A percentile compares a stretch with the other conserved stretches of the same genome.
Evolutionary conservation across 805 yeast genomes (phyloP).

Genomic region (Ogataea polymorpha): DNA sequence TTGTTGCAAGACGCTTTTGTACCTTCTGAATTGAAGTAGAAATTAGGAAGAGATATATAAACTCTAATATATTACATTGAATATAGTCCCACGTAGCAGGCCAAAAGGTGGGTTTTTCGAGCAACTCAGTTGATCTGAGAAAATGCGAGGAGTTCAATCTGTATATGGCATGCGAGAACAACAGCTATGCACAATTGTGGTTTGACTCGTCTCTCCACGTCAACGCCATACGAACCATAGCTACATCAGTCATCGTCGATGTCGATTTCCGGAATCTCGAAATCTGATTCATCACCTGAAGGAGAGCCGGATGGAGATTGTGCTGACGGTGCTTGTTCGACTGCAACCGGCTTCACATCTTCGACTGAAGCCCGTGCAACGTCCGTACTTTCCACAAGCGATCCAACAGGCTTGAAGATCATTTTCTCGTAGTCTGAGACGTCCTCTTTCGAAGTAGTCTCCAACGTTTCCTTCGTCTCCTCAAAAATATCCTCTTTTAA

Average conservation of each 20-base stretch:
- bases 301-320: constrained; percentile 13
- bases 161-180: constrained; percentile 27
- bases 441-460: background rate
- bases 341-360: background rate
- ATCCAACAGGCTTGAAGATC: constrained; percentile 17
- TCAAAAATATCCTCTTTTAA: constrained; percentile 10
- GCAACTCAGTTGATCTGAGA: constrained; percentile 7
- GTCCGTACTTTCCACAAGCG: constrained; percentile 8
- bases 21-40: constrained; percentile 31
- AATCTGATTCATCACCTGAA: constrained; percentile 32
- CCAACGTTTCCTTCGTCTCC: constrained; percentile 6
- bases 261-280: constrained; percentile 37
- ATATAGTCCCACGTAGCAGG: constrained; percentile 13
- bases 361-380: constrained; percentile 1
- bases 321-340: background rate
- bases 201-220: constrained; percentile 1
- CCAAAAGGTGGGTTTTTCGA: constrained; percentile 23
- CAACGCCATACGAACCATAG: constrained; percentile 7
- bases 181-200: constrained; percentile 18
- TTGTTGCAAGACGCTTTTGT: constrained; percentile 29
- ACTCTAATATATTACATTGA: constrained; percentile 4
- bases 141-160: constrained; percentile 17
- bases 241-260: constrained; percentile 28
- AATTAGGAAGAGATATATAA: constrained; percentile 9
- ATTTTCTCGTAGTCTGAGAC: constrained; percentile 11